Conservation (phyloP, 306 rosid genomes). For the Vachellia collinsii region DNA sequence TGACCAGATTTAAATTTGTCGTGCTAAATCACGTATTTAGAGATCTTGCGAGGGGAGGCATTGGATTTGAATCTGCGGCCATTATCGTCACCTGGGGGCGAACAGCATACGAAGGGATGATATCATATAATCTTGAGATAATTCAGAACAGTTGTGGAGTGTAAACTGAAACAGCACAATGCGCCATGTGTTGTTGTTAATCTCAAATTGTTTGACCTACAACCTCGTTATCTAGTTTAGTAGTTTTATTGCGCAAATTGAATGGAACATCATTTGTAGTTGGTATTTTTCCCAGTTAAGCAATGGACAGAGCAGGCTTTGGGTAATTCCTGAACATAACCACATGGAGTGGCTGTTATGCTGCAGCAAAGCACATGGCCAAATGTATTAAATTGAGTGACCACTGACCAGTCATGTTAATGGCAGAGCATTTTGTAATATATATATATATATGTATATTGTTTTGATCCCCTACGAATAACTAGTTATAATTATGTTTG, state of each 20-base stretch:
- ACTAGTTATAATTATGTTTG: not conserved
- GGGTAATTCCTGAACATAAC: not conserved
- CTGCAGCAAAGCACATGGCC: not conserved
- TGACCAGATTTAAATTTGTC: constrained; percentile 3
- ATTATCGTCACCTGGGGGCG: not conserved
- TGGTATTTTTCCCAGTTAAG: not conserved
- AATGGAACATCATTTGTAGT: not conserved
- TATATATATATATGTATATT: not conserved
- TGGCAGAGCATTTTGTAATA: not conserved
- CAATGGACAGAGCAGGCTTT: not conserved
- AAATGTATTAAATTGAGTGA: not conserved
- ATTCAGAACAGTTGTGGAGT: not conserved
- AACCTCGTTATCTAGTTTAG: not conserved
- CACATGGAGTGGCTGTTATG: not conserved
- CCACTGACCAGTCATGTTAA: not conserved
- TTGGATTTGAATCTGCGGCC: constrained; percentile 5
- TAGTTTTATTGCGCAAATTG: not conserved
- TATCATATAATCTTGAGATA: not conserved
- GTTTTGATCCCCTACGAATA: not conserved
- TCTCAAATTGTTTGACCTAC: not conserved
- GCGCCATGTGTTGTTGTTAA: not conserved
- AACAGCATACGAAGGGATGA: not conserved
- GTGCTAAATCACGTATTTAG: not conserved
- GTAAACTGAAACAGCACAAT: not conserved
- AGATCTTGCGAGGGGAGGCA: constrained; percentile 29